Evolutionary conservation across 495 filamentous ascomycete species (phyloP).

Genomic region (Cercophora scortea): DNA sequence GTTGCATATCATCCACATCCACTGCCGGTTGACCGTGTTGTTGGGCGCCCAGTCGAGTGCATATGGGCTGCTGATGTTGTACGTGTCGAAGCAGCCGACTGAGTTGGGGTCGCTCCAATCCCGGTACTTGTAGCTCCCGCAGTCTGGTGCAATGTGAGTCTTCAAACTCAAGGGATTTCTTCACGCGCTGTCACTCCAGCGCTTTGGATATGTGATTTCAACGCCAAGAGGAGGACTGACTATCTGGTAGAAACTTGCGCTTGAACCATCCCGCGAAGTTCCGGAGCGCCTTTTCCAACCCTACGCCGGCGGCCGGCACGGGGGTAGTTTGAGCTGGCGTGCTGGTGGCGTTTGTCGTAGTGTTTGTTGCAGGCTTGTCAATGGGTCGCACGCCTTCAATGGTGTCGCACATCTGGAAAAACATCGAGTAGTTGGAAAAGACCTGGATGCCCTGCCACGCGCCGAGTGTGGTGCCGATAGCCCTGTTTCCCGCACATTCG

Average conservation of each 20-base stretch:
- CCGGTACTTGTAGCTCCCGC: constrained; percentile 38
- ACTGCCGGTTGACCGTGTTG: constrained; percentile 49
- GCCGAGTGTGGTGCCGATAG: constrained; percentile 41
- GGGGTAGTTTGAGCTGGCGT: constrained; percentile 17
- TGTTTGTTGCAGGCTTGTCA: not conserved
- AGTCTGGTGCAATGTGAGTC: constrained; percentile 1
- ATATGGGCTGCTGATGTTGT: constrained; percentile 45
- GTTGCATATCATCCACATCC: constrained; percentile 57
- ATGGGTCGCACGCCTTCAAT: constrained; percentile 23
- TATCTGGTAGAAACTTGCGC: constrained; percentile 36
- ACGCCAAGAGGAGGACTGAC: constrained; percentile 23
- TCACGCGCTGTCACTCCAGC: not conserved
- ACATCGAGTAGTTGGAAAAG: constrained; percentile 38
- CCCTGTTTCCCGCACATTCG: constrained; percentile 6
- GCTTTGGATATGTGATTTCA: not conserved
- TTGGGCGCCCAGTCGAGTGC: constrained; percentile 43
- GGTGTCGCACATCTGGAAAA: constrained; percentile 47
- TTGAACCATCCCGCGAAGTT: constrained; percentile 50
- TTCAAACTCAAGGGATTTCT: not conserved
- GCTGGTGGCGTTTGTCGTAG: not conserved
- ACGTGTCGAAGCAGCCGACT: constrained; percentile 47
- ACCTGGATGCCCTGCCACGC: constrained; percentile 48
- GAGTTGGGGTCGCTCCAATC: constrained; percentile 37
- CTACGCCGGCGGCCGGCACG: constrained; percentile 37
- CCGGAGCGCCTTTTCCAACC: constrained; percentile 44